phyloP scores from a whole-genome alignment of 169 alveolate genomes.

The Eimeria mitis region DNA sequence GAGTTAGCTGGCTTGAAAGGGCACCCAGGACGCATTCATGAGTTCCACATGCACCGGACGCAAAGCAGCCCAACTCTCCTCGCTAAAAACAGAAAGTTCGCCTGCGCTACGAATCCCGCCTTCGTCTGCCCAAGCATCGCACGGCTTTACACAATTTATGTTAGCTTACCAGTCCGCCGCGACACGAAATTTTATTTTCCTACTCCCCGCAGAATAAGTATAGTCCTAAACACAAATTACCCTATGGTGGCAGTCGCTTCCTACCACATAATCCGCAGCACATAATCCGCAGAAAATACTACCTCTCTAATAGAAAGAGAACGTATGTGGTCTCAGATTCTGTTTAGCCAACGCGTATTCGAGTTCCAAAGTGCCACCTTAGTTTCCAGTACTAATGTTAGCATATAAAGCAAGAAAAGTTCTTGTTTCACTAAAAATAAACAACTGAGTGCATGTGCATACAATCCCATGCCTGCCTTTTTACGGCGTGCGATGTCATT shows the following conservation, averaged over 20 bases:
- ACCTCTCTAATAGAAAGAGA: background rate
- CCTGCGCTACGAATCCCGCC: background rate
- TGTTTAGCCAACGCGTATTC: too few relatives aligned
- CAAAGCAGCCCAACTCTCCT: background rate
- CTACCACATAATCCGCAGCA: background rate
- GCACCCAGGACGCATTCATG: background rate
- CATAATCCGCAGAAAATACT: background rate
- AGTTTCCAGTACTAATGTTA: too few relatives aligned
- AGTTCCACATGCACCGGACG: background rate
- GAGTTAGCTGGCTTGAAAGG: background rate
- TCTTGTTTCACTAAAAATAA: too few relatives aligned
- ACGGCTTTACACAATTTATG: too few relatives aligned
- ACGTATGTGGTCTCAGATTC: background rate
- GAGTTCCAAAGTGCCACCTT: too few relatives aligned
- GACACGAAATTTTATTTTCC: background rate
- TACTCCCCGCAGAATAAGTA: too few relatives aligned
- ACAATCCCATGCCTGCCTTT: too few relatives aligned
- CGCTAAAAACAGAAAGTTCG: background rate
- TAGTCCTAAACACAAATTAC: too few relatives aligned
- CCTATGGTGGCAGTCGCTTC: too few relatives aligned
- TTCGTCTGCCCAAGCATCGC: background rate
- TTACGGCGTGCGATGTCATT: too few relatives aligned
- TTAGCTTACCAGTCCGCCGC: background rate
- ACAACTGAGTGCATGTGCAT: too few relatives aligned
- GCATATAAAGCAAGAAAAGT: too few relatives aligned